Conservation (phyloP, 305 asterid genomes). For the Fraxinus platypoda region DNA sequence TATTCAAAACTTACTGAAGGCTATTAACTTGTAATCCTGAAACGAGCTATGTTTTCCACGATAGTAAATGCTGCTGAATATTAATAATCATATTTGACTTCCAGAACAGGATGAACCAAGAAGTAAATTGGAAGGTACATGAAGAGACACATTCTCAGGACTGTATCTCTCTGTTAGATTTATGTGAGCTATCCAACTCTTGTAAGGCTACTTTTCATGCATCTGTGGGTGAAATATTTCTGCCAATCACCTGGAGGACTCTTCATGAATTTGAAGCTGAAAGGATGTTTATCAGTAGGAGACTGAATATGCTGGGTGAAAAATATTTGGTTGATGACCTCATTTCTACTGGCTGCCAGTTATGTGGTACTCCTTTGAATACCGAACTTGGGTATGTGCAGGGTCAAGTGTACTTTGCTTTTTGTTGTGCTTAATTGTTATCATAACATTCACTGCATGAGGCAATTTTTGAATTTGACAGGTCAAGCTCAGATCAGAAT, state of each 20-base stretch:
- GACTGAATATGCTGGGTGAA: constrained; percentile 39
- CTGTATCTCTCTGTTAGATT: constrained; percentile 50
- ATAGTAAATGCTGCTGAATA: constrained; percentile 1
- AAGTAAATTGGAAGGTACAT: constrained; percentile 60
- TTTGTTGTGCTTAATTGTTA: neutral
- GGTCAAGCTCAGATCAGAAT: constrained; percentile 37
- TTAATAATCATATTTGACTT: constrained; percentile 15
- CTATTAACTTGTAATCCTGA: neutral
- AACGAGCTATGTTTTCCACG: neutral
- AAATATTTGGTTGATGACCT: constrained; percentile 55
- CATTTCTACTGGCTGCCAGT: constrained; percentile 59
- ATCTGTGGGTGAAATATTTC: constrained; percentile 64
- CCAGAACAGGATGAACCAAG: constrained; percentile 46
- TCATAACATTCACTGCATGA: neutral
- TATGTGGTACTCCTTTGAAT: constrained; percentile 54
- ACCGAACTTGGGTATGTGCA: constrained; percentile 40
- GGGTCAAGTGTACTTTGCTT: neutral
- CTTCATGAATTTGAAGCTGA: constrained; percentile 54
- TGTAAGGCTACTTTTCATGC: constrained; percentile 52
- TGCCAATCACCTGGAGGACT: constrained; percentile 59
- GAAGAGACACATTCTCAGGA: constrained; percentile 50
- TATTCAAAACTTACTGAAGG: neutral
- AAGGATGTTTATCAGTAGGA: constrained; percentile 67
- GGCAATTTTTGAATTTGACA: constrained; percentile 27
- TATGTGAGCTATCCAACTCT: constrained; percentile 37